Evolutionary conservation across 2,329 filamentous ascomycete genomes (phyloP).

Genomic region (Tolypocladium ophioglossoides): DNA sequence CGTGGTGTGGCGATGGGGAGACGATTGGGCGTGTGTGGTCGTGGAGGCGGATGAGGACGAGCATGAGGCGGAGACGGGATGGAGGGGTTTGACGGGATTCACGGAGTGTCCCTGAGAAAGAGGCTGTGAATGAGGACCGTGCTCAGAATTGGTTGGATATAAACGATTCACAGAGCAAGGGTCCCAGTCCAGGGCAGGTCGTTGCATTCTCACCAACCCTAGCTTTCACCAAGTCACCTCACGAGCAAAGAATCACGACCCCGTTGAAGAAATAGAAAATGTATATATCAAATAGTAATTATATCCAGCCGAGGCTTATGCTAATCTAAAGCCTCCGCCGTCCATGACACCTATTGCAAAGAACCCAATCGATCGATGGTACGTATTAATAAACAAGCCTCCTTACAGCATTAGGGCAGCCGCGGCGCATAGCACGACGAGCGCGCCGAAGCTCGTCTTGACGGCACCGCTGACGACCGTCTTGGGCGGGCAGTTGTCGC

Average conservation of each 20-base stretch:
- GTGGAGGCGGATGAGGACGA: neutral
- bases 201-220: neutral
- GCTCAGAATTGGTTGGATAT: neutral
- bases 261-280: neutral
- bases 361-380: neutral
- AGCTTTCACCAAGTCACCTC: neutral
- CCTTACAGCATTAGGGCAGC: conserved; percentile 11
- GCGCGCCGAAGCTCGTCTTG: conserved; percentile 9
- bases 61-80: neutral
- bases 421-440: conserved; percentile 9
- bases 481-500: conserved; percentile 2
- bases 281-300: neutral
- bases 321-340: neutral
- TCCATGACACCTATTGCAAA: neutral
- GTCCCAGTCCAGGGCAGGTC: neutral
- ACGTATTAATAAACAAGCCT: neutral
- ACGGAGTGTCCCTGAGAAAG: neutral
- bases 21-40: neutral
- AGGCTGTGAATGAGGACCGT: neutral
- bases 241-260: neutral
- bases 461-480: conserved; percentile 7
- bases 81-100: neutral
- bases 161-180: neutral
- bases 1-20: conserved; percentile 4
- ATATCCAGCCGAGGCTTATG: neutral